These are phyloP conservation scores for Drechslerella coelobrocha DNA, from an alignment of 2,329 filamentous ascomycete genomes.

Conservation along the genomic window DNA sequence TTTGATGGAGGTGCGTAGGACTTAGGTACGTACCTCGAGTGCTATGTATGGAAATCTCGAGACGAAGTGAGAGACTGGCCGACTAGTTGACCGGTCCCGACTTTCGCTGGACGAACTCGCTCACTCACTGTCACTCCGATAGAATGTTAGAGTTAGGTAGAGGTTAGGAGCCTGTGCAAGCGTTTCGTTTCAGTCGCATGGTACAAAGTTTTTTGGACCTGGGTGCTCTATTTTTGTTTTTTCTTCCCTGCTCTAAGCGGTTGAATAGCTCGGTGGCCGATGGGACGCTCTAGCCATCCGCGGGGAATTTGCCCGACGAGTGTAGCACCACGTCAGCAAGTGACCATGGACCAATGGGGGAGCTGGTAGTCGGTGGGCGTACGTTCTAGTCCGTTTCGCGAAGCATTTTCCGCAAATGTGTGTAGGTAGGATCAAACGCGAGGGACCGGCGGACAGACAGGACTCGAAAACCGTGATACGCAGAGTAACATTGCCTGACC, in stretches of 20 bases:
- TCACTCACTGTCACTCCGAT: no score
- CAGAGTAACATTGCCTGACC: not conserved
- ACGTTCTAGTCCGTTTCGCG: constrained; percentile 38
- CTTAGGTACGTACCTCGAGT: not conserved
- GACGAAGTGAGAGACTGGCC: not conserved
- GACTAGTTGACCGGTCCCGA: not conserved
- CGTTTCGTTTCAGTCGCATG: constrained; percentile 49
- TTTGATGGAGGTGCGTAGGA: not conserved
- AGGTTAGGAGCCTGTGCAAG: constrained; percentile 12
- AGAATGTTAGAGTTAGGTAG: not conserved
- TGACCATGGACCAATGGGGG: constrained; percentile 37
- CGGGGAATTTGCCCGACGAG: constrained; percentile 50
- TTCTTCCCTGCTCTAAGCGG: constrained; percentile 12
- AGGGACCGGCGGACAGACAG: not conserved
- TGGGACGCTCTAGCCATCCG: constrained; percentile 45
- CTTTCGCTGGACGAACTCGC: no score
- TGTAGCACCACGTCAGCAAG: constrained; percentile 51
- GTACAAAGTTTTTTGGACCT: constrained; percentile 27
- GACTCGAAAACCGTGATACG: not conserved
- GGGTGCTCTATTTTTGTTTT: constrained; percentile 2
- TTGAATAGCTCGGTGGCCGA: constrained; percentile 3
- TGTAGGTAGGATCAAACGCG: not conserved
- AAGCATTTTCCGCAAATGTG: constrained; percentile 18
- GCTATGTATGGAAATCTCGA: not conserved
- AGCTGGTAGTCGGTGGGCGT: constrained; percentile 15